A percentile compares a stretch with the other conserved stretches of the same genome.
These are phyloP conservation scores for Russula vinacea DNA, from an alignment of 768 basidiomycete genomes.

Conservation along the genomic window DNA sequence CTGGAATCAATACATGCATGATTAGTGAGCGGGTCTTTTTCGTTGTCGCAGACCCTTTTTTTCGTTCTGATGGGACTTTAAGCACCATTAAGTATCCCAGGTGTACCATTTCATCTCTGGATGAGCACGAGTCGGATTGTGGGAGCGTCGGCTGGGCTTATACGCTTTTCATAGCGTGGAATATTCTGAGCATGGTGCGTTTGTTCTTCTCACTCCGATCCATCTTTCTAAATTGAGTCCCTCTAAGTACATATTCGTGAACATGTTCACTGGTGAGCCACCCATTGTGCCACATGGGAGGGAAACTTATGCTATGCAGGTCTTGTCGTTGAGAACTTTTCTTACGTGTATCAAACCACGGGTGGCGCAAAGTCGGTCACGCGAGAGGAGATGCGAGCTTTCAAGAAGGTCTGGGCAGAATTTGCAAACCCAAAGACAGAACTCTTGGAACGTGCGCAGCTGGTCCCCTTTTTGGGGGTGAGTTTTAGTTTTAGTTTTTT, in stretches of 20 bases:
- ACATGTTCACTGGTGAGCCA: slow-evolving; percentile 82
- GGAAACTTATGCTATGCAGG: slow-evolving; percentile 38
- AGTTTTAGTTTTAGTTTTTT: slow-evolving; percentile 35
- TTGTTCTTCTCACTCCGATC: neutral
- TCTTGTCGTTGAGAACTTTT: slow-evolving; percentile 95
- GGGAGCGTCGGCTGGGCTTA: slow-evolving; percentile 83
- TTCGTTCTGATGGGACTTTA: slow-evolving; percentile 16
- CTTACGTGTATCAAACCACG: slow-evolving; percentile 88
- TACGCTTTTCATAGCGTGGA: slow-evolving; percentile 90
- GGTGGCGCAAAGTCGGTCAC: slow-evolving; percentile 79
- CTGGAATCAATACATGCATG: slow-evolving; percentile 98
- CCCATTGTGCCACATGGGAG: neutral
- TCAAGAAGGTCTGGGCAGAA: slow-evolving; percentile 92
- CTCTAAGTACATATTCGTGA: slow-evolving; percentile 88
- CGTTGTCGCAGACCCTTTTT: neutral
- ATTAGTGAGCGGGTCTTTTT: slow-evolving; percentile 57
- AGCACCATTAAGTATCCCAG: slow-evolving; percentile 76
- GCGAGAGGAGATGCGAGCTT: slow-evolving; percentile 87
- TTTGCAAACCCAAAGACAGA: slow-evolving; percentile 78
- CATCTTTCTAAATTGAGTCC: neutral
- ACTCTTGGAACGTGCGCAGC: slow-evolving; percentile 63
- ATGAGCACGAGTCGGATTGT: slow-evolving; percentile 72
- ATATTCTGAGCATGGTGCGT: slow-evolving; percentile 86
- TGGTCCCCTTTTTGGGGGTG: slow-evolving; percentile 81
- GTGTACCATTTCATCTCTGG: slow-evolving; percentile 57